phyloP scores from a whole-genome alignment of 768 basidiomycete species.

The Phylloporus scabripes region DNA sequence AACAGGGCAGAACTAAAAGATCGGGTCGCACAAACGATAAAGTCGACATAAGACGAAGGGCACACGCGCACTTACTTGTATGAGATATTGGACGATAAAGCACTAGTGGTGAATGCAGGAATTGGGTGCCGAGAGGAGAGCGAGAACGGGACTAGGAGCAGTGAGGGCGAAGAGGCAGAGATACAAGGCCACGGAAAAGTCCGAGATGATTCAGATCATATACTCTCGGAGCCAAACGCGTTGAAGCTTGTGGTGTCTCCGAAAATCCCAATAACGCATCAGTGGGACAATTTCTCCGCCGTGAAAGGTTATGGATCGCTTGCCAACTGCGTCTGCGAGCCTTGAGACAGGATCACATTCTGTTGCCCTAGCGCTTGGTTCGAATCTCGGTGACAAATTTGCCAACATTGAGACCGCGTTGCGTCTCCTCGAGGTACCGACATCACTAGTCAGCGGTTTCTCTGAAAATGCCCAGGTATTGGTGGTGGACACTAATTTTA shows the following conservation, averaged over 20 bases:
- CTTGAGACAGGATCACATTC: slow-evolving; percentile 18
- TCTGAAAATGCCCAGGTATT: slow-evolving; percentile 26
- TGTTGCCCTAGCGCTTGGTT: slow-evolving; percentile 77
- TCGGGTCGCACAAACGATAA: too few species aligned
- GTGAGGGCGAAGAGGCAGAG: background rate
- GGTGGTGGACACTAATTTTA: slow-evolving; percentile 74
- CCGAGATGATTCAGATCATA: background rate
- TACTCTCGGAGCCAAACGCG: slow-evolving; percentile 47
- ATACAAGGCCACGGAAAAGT: background rate
- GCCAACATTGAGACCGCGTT: slow-evolving; percentile 77
- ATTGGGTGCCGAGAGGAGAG: background rate
- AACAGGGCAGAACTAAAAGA: too few species aligned
- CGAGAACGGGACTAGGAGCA: background rate
- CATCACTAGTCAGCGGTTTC: slow-evolving; percentile 21
- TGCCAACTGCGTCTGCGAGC: background rate
- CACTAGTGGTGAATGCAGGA: background rate
- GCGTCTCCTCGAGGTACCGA: slow-evolving; percentile 56
- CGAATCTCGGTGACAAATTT: slow-evolving; percentile 86
- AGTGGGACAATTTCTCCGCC: slow-evolving; percentile 7
- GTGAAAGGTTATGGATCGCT: background rate
- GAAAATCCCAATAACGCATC: slow-evolving; percentile 28
- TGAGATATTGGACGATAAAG: background rate
- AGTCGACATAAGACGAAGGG: background rate
- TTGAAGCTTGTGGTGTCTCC: slow-evolving; percentile 51
- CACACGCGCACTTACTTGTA: background rate